Percentiles rank a stretch among this genome's conserved stretches.
Conservation (phyloP, 2,329 filamentous ascomycete species). For the Didymosphaeria variabile region DNA sequence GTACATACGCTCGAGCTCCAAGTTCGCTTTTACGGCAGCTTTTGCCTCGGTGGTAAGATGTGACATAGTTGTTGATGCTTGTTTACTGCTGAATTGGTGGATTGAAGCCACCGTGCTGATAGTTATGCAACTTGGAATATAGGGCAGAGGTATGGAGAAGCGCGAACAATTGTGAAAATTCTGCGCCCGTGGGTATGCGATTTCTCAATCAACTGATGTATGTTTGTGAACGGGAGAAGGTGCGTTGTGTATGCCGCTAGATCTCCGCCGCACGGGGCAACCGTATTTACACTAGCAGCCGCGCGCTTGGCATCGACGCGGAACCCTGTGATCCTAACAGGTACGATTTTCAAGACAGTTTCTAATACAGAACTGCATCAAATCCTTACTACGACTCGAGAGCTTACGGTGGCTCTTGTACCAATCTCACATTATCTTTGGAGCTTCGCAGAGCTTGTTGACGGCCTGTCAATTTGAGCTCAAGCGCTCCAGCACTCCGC, state of each 20-base stretch:
- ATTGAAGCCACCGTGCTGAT: constrained; percentile 4
- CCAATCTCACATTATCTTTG: not conserved
- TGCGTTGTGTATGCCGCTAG: constrained; percentile 13
- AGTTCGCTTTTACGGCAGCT: constrained; percentile 39
- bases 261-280: constrained; percentile 14
- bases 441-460: too few relatives aligned
- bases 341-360: not conserved
- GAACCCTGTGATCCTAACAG: constrained; percentile 16
- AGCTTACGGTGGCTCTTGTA: not conserved
- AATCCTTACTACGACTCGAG: not conserved
- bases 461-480: not conserved
- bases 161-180: not conserved
- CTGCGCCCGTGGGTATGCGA: constrained; percentile 24
- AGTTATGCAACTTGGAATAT: constrained; percentile 4
- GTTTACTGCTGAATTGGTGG: constrained; percentile 24
- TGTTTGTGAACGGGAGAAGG: constrained; percentile 27
- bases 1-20: constrained; percentile 43
- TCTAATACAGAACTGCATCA: not conserved
- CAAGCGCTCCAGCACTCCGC: not conserved
- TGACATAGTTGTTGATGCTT: constrained; percentile 32
- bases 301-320: constrained; percentile 18
- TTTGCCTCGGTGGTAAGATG: constrained; percentile 46
- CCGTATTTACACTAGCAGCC: not conserved
- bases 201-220: constrained; percentile 25
- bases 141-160: not conserved